phyloP scores from a whole-genome alignment of 164 flowering plant genomes.

The Nymphaea thermarum region DNA sequence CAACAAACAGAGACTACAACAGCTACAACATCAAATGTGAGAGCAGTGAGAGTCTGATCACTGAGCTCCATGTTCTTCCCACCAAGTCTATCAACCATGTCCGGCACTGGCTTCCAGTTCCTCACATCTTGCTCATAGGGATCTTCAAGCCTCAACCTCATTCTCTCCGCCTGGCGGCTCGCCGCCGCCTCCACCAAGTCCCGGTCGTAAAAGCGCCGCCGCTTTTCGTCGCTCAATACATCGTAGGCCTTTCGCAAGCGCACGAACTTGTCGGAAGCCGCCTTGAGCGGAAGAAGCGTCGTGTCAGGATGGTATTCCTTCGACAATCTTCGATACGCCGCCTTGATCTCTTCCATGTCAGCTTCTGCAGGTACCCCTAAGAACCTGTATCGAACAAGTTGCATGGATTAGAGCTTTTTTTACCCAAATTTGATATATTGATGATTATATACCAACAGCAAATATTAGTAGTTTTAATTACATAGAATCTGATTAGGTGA shows the following conservation, averaged over 20 bases:
- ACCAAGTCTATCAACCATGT: constrained; percentile 74
- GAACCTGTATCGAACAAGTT: constrained; percentile 29
- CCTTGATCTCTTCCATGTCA: constrained; percentile 78
- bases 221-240: constrained; percentile 56
- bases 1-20: constrained; percentile 41
- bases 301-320: constrained; percentile 96
- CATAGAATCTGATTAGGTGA: too few species aligned
- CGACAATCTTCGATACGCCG: constrained; percentile 68
- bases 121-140: constrained; percentile 48
- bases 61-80: constrained; percentile 68
- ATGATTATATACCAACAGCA: too few species aligned
- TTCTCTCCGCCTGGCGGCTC: constrained; percentile 55
- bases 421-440: too few species aligned
- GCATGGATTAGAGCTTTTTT: too few species aligned
- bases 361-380: constrained; percentile 62
- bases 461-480: too few species aligned
- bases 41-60: constrained; percentile 71
- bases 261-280: constrained; percentile 80
- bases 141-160: constrained; percentile 65
- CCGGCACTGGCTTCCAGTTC: constrained; percentile 43
- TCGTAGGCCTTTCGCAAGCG: constrained; percentile 57
- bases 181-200: constrained; percentile 76
- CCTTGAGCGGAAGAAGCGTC: constrained; percentile 60
- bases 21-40: constrained; percentile 45
- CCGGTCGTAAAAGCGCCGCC: constrained; percentile 72